These are phyloP conservation scores for Neopestalotiopsis sp. DNA, from an alignment of 2,329 filamentous ascomycete genomes.

Conservation along the genomic window DNA sequence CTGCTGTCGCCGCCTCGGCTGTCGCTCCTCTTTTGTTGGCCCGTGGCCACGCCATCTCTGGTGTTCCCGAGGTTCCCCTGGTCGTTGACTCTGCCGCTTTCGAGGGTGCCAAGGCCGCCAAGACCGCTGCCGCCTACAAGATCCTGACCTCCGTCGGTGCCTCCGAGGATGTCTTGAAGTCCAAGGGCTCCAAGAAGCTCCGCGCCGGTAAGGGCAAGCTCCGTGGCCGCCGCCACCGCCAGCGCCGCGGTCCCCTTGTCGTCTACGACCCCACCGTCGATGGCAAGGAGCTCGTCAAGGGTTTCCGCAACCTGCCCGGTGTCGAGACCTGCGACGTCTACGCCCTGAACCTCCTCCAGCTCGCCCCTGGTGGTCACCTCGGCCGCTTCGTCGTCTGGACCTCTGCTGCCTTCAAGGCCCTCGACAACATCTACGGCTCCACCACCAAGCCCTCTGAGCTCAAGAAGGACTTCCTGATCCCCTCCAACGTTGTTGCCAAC, in stretches of 20 bases:
- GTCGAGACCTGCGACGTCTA: constrained; percentile 96
- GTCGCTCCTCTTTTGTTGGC: constrained; percentile 93
- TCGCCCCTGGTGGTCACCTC: constrained; percentile 97
- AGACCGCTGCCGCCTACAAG: constrained; percentile 85
- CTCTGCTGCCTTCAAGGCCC: constrained; percentile 92
- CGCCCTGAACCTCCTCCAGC: constrained; percentile 97
- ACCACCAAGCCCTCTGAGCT: constrained; percentile 87
- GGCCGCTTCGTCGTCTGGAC: constrained; percentile 99
- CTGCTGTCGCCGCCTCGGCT: constrained; percentile 94
- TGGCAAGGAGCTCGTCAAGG: constrained; percentile 89
- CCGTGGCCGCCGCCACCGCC: constrained; percentile 92
- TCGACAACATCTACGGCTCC: constrained; percentile 96
- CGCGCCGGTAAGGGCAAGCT: constrained; percentile 99
- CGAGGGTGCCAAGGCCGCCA: constrained; percentile 77
- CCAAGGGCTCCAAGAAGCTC: constrained; percentile 94
- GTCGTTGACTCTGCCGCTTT: constrained; percentile 93
- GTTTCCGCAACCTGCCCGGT: constrained; percentile 98
- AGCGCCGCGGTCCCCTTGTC: constrained; percentile 96
- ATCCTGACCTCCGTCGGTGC: constrained; percentile 93
- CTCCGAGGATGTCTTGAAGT: constrained; percentile 90
- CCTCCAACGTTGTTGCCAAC: constrained; percentile 90
- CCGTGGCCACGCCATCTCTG: constrained; percentile 93
- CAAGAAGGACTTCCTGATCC: constrained; percentile 99
- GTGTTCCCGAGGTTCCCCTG: constrained; percentile 94
- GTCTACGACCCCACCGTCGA: constrained; percentile 97